Percentiles rank a stretch among this genome's conserved stretches.
These are phyloP conservation scores for Termitomyces sp. DNA, from an alignment of 768 basidiomycete species.

Conservation along the genomic window DNA sequence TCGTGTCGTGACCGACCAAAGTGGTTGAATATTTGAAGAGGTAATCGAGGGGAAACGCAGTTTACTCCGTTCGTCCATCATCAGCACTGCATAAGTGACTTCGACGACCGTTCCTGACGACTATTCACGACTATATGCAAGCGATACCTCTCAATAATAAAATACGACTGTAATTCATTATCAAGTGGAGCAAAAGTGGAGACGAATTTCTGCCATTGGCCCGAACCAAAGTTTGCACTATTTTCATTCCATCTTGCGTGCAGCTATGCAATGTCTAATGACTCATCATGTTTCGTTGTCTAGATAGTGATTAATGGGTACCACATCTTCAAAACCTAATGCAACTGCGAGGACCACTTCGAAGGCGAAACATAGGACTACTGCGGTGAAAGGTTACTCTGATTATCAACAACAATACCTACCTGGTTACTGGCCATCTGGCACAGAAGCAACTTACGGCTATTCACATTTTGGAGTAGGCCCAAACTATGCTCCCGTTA, in stretches of 20 bases:
- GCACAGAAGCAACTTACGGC: not conserved
- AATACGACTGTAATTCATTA: not conserved
- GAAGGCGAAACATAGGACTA: slow-evolving; percentile 2
- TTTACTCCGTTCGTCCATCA: not conserved
- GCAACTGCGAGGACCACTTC: not conserved
- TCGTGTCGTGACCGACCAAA: slow-evolving; percentile 10
- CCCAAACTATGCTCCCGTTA: not conserved
- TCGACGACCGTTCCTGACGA: not conserved
- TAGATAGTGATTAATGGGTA: slow-evolving; percentile 3
- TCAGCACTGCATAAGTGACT: not conserved
- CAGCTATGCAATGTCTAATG: not conserved
- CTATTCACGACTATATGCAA: not conserved
- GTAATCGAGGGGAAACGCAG: not conserved
- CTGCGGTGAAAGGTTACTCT: slow-evolving; percentile 3
- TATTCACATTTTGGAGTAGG: slow-evolving; percentile 1
- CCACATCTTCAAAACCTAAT: slow-evolving; percentile 6
- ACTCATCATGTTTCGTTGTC: not conserved
- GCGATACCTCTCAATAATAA: not conserved
- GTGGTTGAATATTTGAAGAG: not conserved
- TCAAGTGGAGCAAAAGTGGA: too few relatives aligned
- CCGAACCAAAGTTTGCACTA: not conserved
- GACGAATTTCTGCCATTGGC: not conserved
- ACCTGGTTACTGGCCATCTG: slow-evolving; percentile 6
- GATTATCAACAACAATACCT: not conserved
- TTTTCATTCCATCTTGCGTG: not conserved